phyloP scores from a whole-genome alignment of 768 basidiomycete species.

The Piloderma croceum region DNA sequence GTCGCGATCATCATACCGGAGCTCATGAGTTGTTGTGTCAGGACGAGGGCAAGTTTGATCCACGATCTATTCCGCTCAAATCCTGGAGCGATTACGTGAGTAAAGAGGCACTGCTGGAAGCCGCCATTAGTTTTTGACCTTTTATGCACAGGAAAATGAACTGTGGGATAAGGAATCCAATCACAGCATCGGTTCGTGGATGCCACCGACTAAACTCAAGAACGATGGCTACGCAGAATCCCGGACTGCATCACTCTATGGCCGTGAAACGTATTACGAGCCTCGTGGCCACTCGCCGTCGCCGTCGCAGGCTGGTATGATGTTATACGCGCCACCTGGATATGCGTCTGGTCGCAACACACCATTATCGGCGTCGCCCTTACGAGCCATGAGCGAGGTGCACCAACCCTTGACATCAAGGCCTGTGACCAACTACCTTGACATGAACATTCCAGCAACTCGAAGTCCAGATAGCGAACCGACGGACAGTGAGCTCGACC shows the following conservation, averaged over 20 bases:
- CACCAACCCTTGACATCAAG: conserved; percentile 65
- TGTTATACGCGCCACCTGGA: conserved; percentile 49
- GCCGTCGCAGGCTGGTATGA: conserved; percentile 59
- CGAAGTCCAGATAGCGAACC: conserved; percentile 55
- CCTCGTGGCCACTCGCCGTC: conserved; percentile 58
- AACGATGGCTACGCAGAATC: conserved; percentile 76
- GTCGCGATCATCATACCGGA: conserved; percentile 2
- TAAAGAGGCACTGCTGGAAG: too few relatives aligned
- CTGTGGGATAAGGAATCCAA: conserved; percentile 97
- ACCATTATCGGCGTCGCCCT: conserved; percentile 42
- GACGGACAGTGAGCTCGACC: conserved; percentile 67
- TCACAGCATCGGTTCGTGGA: conserved; percentile 92
- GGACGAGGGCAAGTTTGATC: conserved; percentile 99
- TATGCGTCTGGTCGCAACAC: conserved; percentile 78
- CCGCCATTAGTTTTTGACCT: too few relatives aligned
- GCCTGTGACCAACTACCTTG: conserved; percentile 72
- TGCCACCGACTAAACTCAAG: conserved; percentile 66
- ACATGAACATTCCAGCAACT: conserved; percentile 54
- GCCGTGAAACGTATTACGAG: conserved; percentile 84
- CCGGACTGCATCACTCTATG: conserved; percentile 74
- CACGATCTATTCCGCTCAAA: conserved; percentile 87
- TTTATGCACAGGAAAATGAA: conserved; percentile 69
- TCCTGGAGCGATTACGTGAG: conserved; percentile 93
- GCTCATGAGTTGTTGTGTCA: conserved; percentile 23
- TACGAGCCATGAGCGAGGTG: conserved; percentile 26